Percentiles rank a stretch among this genome's conserved stretches.
Evolutionary conservation across 2,329 filamentous ascomycete genomes (phyloP).

Genomic region (Xylariaceae sp.): DNA sequence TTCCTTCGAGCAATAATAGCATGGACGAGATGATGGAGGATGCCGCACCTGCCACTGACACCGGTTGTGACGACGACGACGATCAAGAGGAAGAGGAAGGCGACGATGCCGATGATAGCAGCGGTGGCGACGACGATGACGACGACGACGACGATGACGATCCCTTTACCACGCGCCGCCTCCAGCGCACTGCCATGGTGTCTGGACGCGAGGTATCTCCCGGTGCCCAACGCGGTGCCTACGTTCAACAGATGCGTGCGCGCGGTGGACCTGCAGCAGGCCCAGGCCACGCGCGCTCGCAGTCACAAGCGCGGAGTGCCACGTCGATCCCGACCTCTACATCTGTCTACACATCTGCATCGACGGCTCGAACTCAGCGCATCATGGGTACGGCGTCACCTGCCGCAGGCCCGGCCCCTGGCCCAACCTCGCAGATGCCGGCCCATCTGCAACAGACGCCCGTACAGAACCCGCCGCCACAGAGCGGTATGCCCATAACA

Average conservation of each 20-base stretch:
- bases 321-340: constrained; percentile 13
- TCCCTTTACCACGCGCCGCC: constrained; percentile 22
- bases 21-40: constrained; percentile 27
- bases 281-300: constrained; percentile 10
- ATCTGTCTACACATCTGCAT: constrained; percentile 3
- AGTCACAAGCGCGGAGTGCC: constrained; percentile 5
- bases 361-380: constrained; percentile 13
- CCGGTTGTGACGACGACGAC: constrained; percentile 9
- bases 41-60: constrained; percentile 1
- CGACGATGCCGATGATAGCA: constrained; percentile 21
- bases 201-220: constrained; percentile 17
- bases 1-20: constrained; percentile 13
- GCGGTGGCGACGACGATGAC: constrained; percentile 23
- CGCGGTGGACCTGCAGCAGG: constrained; percentile 5
- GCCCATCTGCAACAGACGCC: constrained; percentile 17
- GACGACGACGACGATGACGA: constrained; percentile 26
- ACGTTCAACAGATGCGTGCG: constrained; percentile 21
- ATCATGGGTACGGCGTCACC: constrained; percentile 16
- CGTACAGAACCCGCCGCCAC: constrained; percentile 7
- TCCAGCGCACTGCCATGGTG: constrained; percentile 9
- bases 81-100: constrained; percentile 8
- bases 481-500: constrained; percentile 6
- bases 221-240: constrained; percentile 21
- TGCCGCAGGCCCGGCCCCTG: constrained; percentile 6
- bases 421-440: constrained; percentile 5